Base-by-base conservation (phyloP, 2,329 filamentous ascomycete species). In the Bipolaris cookei region DNA sequence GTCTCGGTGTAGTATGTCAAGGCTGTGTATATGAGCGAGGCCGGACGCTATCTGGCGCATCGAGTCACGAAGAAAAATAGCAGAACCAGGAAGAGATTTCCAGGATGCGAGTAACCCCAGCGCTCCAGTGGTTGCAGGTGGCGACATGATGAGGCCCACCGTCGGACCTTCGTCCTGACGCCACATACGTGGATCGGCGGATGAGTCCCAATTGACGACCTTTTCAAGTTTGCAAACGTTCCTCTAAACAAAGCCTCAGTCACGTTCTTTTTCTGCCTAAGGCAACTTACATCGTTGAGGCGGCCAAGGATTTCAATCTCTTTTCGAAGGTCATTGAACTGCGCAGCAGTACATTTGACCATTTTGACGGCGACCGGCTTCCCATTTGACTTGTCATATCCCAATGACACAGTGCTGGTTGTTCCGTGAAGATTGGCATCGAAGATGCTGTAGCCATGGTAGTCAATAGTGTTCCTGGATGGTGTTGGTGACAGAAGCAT, bases 311-410 rank as follows among this genome's bases (percentile, higher is more conserved):
- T 52, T 18, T 35, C 39, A 21, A 52, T 52, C 28, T 52, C 50
- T 52, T 25, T 52, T 52, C 32, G 28, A 18, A 52, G 42, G 14
- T 52, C 32, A 20, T 20, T 38, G 41, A 52, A 52, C 39, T 52
- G 41, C n/a, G 50, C 25, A 23, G 6, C 6, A 43, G 23, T 43
- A 18, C 52, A 54, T 49, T 48, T 54, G 30, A 54, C 23, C 44
- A 54, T 54, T n/a, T 54, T 54, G 45, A 49, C 52, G 18, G 30
- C 52, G n/a, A 54, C 52, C 49, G 52, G 37, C 45, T 54, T 48
- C 16, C 52, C 52, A 10, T 28, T 54, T 23, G 52, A 49, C 23
- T 54, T 34, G 37, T 54, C 45, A 18, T 49, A 54, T 14, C 52
- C 52, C 37, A 54, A 38, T 38, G 52, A 54, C 37, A 54, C 52